These are phyloP conservation scores for Coemansia sp. DNA, from an alignment of 192 early-diverging fungal species.

Conservation along the genomic window DNA sequence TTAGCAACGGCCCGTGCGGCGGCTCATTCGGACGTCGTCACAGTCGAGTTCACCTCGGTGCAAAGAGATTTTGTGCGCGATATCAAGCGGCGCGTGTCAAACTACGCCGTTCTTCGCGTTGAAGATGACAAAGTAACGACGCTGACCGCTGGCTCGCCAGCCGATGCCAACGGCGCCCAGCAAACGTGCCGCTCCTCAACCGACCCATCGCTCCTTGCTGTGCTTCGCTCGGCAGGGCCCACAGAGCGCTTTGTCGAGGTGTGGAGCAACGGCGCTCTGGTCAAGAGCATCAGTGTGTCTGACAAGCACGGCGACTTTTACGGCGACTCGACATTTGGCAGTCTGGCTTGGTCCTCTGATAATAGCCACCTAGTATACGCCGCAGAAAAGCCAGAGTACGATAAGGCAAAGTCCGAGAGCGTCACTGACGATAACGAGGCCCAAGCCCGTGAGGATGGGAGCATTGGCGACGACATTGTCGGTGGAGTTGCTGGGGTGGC, in stretches of 20 bases:
- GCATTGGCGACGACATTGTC: slow-evolving; percentile 41
- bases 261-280: slow-evolving; percentile 59
- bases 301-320: slow-evolving; percentile 73
- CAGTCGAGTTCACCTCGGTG: slow-evolving; percentile 32
- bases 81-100: slow-evolving; percentile 51
- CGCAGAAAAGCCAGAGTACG: slow-evolving; percentile 64
- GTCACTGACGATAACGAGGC: background rate
- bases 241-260: slow-evolving; percentile 62
- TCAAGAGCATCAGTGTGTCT: slow-evolving; percentile 66
- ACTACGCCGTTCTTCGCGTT: slow-evolving; percentile 40
- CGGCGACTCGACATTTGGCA: slow-evolving; percentile 68
- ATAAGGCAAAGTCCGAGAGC: slow-evolving; percentile 28
- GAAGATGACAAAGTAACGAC: slow-evolving; percentile 19
- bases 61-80: slow-evolving; percentile 63
- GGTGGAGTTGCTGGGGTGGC: slow-evolving; percentile 44
- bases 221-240: slow-evolving; percentile 35
- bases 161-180: slow-evolving; percentile 35
- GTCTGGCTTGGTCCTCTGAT: slow-evolving; percentile 63
- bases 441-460: slow-evolving; percentile 1
- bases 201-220: slow-evolving; percentile 43
- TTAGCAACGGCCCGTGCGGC: slow-evolving; percentile 17
- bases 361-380: slow-evolving; percentile 65
- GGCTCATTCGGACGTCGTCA: slow-evolving; percentile 18
- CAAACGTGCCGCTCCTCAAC: slow-evolving; percentile 39
- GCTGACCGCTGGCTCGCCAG: slow-evolving; percentile 37